Conservation (phyloP, 1,139 yeast species). For the Blastobotrys petasosporus region DNA sequence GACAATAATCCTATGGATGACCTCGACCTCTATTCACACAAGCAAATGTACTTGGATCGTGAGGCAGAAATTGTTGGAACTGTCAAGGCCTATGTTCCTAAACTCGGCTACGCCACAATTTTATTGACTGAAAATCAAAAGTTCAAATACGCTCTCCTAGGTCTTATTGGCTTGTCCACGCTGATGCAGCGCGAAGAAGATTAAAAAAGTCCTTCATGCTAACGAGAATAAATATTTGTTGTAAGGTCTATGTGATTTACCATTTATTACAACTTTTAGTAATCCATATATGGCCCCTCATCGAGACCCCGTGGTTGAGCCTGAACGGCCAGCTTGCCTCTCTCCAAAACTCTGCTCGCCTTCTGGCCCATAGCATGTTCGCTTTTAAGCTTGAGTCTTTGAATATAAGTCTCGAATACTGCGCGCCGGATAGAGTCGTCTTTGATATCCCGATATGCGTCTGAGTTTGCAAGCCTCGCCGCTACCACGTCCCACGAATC, state of each 20-base stretch:
- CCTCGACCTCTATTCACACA: conserved; percentile 72
- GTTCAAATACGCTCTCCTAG: conserved; percentile 65
- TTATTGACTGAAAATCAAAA: conserved; percentile 84
- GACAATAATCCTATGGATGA: conserved; percentile 95
- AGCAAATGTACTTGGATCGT: conserved; percentile 70
- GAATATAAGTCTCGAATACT: conserved; percentile 34
- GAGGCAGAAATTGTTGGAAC: conserved; percentile 78
- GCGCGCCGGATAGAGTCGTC: conserved; percentile 31
- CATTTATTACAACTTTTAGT: conserved; percentile 13
- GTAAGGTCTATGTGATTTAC: background rate
- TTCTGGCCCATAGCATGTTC: conserved; percentile 22
- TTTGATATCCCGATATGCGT: conserved; percentile 36
- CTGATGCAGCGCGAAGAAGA: conserved; percentile 31
- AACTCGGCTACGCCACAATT: conserved; percentile 85
- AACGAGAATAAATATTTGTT: background rate
- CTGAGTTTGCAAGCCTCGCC: conserved; percentile 29
- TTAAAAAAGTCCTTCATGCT: conserved; percentile 11
- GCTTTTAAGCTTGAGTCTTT: conserved; percentile 25
- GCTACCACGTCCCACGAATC: conserved; percentile 38
- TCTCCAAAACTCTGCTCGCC: conserved; percentile 15
- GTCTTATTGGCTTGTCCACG: conserved; percentile 50
- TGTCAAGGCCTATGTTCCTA: conserved; percentile 89
- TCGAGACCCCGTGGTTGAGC: conserved; percentile 23
- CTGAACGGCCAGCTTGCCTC: conserved; percentile 16
- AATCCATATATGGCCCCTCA: conserved; percentile 26